phyloP scores from a whole-genome alignment of 331 rosid genomes.

The Phaseolus coccineus region DNA sequence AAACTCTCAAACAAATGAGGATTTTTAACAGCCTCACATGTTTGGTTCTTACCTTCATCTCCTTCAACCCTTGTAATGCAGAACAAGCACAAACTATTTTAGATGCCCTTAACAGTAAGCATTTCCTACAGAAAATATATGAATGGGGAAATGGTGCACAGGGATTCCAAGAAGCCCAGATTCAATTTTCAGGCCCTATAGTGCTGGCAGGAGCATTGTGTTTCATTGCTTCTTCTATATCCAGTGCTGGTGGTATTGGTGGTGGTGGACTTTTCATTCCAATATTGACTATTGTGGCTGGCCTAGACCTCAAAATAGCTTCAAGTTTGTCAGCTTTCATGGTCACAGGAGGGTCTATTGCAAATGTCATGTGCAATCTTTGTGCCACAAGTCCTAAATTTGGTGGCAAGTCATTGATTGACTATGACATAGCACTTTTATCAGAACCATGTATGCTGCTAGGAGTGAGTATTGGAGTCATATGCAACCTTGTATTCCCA shows the following conservation, averaged over 20 bases:
- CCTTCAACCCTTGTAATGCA: conserved; percentile 56
- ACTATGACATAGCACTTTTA: conserved; percentile 77
- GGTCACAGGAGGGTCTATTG: conserved; percentile 89
- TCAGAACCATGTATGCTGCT: conserved; percentile 83
- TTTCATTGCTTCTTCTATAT: conserved; percentile 80
- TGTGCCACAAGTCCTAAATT: conserved; percentile 48
- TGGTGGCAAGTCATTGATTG: conserved; percentile 66
- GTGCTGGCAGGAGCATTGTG: conserved; percentile 54
- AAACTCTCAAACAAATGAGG: conserved; percentile 46
- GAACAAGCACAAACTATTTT: conserved; percentile 49
- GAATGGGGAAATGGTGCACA: conserved; percentile 45
- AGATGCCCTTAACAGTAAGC: conserved; percentile 28
- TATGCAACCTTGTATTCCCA: conserved; percentile 80
- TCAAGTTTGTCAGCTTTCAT: conserved; percentile 84
- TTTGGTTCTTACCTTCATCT: conserved; percentile 49
- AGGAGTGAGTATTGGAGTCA: conserved; percentile 88
- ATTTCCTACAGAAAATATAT: conserved; percentile 45
- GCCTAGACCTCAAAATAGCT: conserved; percentile 80
- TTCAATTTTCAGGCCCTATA: conserved; percentile 27
- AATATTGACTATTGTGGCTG: conserved; percentile 67
- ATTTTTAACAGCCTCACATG: conserved; percentile 12
- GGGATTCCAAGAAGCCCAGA: conserved; percentile 28
- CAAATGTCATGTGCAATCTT: conserved; percentile 68
- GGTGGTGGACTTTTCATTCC: conserved; percentile 91
- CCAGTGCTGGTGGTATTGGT: conserved; percentile 89